Conservation (phyloP, 768 basidiomycete genomes). For the Suillus ampliporus region DNA sequence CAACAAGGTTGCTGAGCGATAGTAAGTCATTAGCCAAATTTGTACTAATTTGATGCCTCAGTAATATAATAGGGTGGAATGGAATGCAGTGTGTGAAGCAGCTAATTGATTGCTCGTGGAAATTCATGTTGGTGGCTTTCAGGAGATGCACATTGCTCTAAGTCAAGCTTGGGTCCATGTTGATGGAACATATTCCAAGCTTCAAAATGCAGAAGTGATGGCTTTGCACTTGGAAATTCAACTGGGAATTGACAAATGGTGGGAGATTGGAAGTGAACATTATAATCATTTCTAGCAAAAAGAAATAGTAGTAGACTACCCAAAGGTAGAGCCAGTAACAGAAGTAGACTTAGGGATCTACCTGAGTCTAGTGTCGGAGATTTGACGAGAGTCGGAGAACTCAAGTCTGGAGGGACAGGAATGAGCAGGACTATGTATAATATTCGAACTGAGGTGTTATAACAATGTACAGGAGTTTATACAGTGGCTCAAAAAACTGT, state of each 20-base stretch:
- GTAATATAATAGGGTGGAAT: not conserved
- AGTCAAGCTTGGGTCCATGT: conserved; percentile 2
- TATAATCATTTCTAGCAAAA: not conserved
- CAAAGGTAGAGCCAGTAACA: too few species aligned
- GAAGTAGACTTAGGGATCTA: too few species aligned
- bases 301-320: too few species aligned
- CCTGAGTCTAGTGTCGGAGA: too few species aligned
- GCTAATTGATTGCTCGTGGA: not conserved
- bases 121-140: not conserved
- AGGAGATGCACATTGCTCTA: not conserved
- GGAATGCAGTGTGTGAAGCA: not conserved
- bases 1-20: not conserved
- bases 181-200: conserved; percentile 2
- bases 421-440: too few species aligned
- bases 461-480: too few species aligned
- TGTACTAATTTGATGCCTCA: too few species aligned
- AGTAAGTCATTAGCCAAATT: too few species aligned
- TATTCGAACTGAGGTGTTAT: too few species aligned
- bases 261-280: conserved; percentile 7
- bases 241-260: conserved; percentile 3
- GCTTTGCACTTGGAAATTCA: conserved; percentile 3
- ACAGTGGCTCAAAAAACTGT: too few species aligned
- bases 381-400: too few species aligned
- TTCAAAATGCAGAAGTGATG: conserved; percentile 3
- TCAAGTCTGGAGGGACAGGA: too few species aligned